Conservation (phyloP, 2,329 filamentous ascomycete genomes). For the Phoma sp. region DNA sequence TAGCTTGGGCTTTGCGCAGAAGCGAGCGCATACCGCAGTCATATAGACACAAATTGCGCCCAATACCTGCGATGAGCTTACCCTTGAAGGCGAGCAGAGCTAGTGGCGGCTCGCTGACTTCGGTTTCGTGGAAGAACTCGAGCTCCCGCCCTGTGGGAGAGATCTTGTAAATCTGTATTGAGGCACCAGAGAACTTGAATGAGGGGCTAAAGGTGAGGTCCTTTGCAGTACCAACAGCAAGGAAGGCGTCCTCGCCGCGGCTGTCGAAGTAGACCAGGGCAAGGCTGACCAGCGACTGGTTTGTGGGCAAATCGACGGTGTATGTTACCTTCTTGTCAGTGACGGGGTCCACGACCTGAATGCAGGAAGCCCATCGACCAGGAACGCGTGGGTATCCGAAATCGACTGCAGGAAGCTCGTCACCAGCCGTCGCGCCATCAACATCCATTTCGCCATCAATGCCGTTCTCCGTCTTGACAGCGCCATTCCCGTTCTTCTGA, state of each 20-base stretch:
- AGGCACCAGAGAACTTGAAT: conserved; percentile 73
- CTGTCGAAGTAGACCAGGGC: conserved; percentile 85
- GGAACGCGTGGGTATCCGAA: conserved; percentile 87
- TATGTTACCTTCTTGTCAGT: conserved; percentile 72
- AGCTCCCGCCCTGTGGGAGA: conserved; percentile 84
- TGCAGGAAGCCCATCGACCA: conserved; percentile 93
- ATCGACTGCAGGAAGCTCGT: conserved; percentile 74
- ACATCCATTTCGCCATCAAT: conserved; percentile 41
- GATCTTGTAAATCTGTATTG: conserved; percentile 91
- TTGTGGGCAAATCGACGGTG: conserved; percentile 82
- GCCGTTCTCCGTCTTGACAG: conserved; percentile 41
- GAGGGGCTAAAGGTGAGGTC: conserved; percentile 78
- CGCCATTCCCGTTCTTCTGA: conserved; percentile 30
- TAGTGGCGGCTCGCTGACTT: conserved; percentile 84
- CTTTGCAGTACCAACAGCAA: conserved; percentile 94
- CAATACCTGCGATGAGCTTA: conserved; percentile 82
- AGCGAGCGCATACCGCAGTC: conserved; percentile 93
- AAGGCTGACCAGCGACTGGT: conserved; percentile 89
- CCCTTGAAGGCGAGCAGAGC: conserved; percentile 95
- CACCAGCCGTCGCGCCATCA: conserved; percentile 33
- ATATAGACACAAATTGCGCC: conserved; percentile 81
- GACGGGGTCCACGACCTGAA: conserved; percentile 87
- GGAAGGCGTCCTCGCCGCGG: conserved; percentile 80
- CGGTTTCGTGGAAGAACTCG: conserved; percentile 96
- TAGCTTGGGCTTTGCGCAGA: conserved; percentile 86